Evolutionary conservation across 2,329 filamentous ascomycete species (phyloP), one percentile per base, ranked within the genome.

Genomic region (Ceratocystiopsis minuta): DNA sequence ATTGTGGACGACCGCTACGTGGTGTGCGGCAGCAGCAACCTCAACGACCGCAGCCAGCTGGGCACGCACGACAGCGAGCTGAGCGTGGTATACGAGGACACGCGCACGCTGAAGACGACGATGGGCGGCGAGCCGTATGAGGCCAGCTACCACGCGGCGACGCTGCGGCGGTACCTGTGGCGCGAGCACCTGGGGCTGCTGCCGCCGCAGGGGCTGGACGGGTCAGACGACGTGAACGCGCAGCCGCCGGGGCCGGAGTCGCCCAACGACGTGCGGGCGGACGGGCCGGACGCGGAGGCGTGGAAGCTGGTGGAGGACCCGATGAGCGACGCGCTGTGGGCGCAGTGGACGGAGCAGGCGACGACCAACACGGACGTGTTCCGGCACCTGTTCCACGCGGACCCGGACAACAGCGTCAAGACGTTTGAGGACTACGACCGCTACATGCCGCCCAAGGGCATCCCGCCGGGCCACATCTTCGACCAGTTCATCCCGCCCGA

Each of bases 61-160:
- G 88, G 88, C 14, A 74, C 79, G 51, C 88, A 94, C 58, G 88
- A 96, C 58, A 90, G 81, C 39, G 88, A 96, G 57, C 70, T 96
- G 34, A 80, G 82, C 34, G 81, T 95, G 42, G 77, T 96, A 37
- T 82, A 95, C 69, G 80, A 92, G 53, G 88, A 96, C 55, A 80
- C 73, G 0, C 76, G 77, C 10, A 68, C 63, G 6, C 61, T 95
- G 2, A 65, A 72, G 9, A 85, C 74, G 6, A 72, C 59, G 18
- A 94, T 96, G 85, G 70, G 81, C 49, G 87, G 87, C 2, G 58
- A 81, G 52, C 74, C 74, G 0, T 93, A 70, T 63, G 69, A 66
- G 31, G 88, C 83, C 9, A 78, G 77, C 10, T 70, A 72, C 43
- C 87, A 88, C 54, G 86, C 86, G 1, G 66, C 83, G 6, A 83